Base-by-base conservation (phyloP, 129 eudicot species). In the Escallonia rubra region DNA sequence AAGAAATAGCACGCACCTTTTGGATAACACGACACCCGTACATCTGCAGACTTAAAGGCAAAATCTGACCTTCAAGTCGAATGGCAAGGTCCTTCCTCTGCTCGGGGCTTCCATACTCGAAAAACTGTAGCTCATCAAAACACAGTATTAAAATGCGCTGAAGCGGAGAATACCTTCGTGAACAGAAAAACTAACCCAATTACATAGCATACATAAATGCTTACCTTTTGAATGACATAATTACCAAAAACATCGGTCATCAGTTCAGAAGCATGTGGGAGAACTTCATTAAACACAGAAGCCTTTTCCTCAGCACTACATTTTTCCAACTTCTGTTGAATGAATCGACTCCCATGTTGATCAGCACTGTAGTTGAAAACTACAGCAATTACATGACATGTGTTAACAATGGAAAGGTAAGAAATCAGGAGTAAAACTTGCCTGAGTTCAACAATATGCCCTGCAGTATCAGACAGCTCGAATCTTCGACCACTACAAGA, bases 21-120 rank as follows among this genome's bases (percentile, higher is more conserved):
- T 90, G 97, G 66, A 90, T 90, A 10, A 90, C 97, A 16, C 97
- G 96, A 78, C 97, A 90, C 59, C 97, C 96, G 44, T 90, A 90
- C 97, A 90, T 90, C 70, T 90, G 97, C 74, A 90, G 70, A 78
- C 97, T 90, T 60, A 90, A 74, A 10, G 90, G 63, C 63, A 90
- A 74, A 58, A 90, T 76, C 50, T 87, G 87, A 50, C 90, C 90
- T 62, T 56, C 67, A 53, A 90, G 87, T 55, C 80, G 85, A 66
- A 74, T 63, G 34, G 90, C 96, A 58, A 90, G 90, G 61, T 85
- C 81, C 76, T 72, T 81, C 60, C 84, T 80, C 72, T 90, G 96
- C 72, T 80, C 86, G 12, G 71, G 56, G 41, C 76, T 87, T 66
- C 97, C 97, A 80, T 90, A 80, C 78, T 90, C 97, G 74, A 87